Conservation (phyloP, 805 yeast genomes). For the Lipomyces orientalis region DNA sequence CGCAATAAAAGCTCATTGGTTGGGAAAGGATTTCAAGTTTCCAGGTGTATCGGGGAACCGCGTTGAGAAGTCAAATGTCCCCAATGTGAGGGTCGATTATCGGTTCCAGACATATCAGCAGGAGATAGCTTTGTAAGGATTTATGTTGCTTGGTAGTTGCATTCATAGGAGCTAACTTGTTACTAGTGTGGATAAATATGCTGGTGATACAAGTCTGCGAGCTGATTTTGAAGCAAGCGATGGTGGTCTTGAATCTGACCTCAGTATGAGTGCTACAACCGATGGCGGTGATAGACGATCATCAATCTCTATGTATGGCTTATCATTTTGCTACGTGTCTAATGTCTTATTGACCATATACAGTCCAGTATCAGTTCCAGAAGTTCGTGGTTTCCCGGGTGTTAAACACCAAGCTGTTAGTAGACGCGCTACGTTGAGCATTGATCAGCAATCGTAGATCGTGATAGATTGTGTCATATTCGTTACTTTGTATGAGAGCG, state of each 20-base stretch:
- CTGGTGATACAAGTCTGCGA: conserved; percentile 9
- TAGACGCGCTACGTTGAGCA: conserved; percentile 16
- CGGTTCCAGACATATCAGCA: conserved; percentile 83
- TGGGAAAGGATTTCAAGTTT: conserved; percentile 62
- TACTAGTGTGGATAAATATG: conserved; percentile 21
- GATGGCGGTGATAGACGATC: conserved; percentile 10
- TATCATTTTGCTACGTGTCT: conserved; percentile 5
- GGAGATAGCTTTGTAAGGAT: conserved; percentile 52
- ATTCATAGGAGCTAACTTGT: background rate
- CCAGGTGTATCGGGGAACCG: conserved; percentile 82
- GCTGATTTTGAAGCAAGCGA: conserved; percentile 3
- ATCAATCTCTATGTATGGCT: conserved; percentile 5
- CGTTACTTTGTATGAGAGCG: background rate
- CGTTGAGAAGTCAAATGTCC: conserved; percentile 93
- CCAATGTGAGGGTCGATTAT: conserved; percentile 82
- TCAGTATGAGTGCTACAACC: background rate
- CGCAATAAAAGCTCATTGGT: conserved; percentile 86
- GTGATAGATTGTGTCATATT: background rate
- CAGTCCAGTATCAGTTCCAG: conserved; percentile 12
- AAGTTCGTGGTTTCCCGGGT: conserved; percentile 38
- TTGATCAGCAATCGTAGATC: background rate
- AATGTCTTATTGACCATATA: background rate
- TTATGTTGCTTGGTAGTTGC: background rate
- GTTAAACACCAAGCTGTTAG: conserved; percentile 36
- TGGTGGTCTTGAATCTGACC: background rate